Base-by-base conservation (phyloP, 1,284 basidiomycete genomes). In the Blastosporella zonata region DNA sequence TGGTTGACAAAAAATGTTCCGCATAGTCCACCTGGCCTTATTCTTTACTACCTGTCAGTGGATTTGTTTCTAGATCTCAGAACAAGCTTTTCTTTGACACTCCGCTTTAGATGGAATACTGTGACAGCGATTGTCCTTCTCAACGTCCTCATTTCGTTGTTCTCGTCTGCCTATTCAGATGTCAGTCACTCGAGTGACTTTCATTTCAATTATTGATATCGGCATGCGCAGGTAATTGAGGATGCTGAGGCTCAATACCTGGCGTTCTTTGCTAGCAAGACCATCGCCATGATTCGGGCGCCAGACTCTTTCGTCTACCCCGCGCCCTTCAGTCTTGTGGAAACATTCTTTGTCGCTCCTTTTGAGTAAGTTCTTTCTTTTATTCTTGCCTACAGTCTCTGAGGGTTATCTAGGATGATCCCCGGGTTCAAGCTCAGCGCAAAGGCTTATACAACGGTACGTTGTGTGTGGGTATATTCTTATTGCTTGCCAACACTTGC, bases 101-200 rank as follows among this genome's bases (percentile, higher is more conserved):
- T 46, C 21, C 33, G 12, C 33, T 6, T 7, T 54, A 87, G 85
- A 49, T 95, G 93, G 93, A 93, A 89, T 67, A 79, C 93, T 39
- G 76, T 86, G 35, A 88, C 91, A 1, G 84, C 84, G n/a, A 78
- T 97, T 49, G 84, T 97, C 55, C 78, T 97, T 46, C 79, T 97
- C 66, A 97, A 97, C 67, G 86, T 99, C 62, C 78, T 99, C 59
- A 93, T 99, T 58, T 97, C 96, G 9, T 71, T 98, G 59, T 98
- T 95, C 64, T 84, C 92, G 9, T 91, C 91, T 28, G 92, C 93
- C 0, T 95, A 95, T 62, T 81, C 84, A 12, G 90, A 92, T 60
- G 90, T 93, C 60, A 71, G 79, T 75, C n/a, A 29, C 45, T 15
- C 33, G 46, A 31, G n/a, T 44, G 5, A 25, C 22, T 21, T n/a